Percentiles rank a stretch among this genome's conserved stretches.
phyloP scores from a whole-genome alignment of 306 rosid genomes.

The Castanea sativa region DNA sequence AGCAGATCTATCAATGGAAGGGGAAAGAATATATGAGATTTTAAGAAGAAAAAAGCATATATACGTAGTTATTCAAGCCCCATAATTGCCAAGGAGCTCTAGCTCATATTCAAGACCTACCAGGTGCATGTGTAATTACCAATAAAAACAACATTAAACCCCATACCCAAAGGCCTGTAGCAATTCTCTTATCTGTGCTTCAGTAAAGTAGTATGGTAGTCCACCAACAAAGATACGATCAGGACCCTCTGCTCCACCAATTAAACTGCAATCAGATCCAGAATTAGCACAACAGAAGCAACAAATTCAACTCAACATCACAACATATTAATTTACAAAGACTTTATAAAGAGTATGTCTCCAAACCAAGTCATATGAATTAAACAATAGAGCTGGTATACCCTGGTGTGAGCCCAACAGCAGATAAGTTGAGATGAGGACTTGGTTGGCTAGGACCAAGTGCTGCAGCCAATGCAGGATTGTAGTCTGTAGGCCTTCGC shows the following conservation, averaged over 20 bases:
- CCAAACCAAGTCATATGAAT: not conserved
- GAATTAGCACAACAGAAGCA: slow-evolving; percentile 20
- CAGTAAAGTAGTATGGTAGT: slow-evolving; percentile 77
- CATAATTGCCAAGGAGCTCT: slow-evolving; percentile 13
- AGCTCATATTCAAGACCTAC: too few relatives aligned
- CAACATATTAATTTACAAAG: not conserved
- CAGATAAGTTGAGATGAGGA: slow-evolving; percentile 69
- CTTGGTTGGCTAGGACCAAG: slow-evolving; percentile 86
- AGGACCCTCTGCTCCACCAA: slow-evolving; percentile 71
- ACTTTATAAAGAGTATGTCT: not conserved
- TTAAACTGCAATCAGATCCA: slow-evolving; percentile 42
- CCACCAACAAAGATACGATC: slow-evolving; percentile 89
- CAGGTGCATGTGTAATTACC: not conserved
- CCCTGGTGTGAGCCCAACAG: slow-evolving; percentile 72
- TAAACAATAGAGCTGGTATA: slow-evolving; percentile 17
- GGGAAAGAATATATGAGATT: not conserved
- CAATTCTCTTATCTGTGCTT: slow-evolving; percentile 65
- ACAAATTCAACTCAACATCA: slow-evolving; percentile 1
- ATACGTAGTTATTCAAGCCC: not conserved
- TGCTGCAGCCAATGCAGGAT: slow-evolving; percentile 71
- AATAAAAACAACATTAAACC: not conserved
- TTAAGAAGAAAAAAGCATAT: not conserved
- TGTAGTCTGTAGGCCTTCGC: slow-evolving; percentile 83
- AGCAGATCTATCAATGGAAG: slow-evolving; percentile 1
- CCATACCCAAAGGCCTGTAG: slow-evolving; percentile 77